phyloP scores from a whole-genome alignment of 1,284 basidiomycete species.

The Ganoderma leucocontextum region DNA sequence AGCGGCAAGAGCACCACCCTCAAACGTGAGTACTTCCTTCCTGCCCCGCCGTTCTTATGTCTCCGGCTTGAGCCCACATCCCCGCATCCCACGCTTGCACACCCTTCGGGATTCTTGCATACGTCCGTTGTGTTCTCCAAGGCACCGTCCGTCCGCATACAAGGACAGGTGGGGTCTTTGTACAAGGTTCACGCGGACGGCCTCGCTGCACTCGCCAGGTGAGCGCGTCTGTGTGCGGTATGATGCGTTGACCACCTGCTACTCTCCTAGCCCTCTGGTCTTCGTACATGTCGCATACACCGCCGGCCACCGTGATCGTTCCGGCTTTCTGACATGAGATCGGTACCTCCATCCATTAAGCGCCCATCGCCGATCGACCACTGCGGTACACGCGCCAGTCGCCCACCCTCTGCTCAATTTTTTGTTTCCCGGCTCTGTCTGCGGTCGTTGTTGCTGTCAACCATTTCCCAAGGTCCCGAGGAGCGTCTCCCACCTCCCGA shows the following conservation, averaged over 20 bases:
- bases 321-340: conserved; percentile 16
- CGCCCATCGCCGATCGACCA: conserved; percentile 14
- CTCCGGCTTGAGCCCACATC: conserved; percentile 19
- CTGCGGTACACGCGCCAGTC: neutral
- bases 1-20: conserved; percentile 84
- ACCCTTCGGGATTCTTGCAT: neutral
- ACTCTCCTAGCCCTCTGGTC: conserved; percentile 6
- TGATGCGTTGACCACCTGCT: conserved; percentile 11
- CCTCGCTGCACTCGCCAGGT: conserved; percentile 8
- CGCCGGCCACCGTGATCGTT: conserved; percentile 22
- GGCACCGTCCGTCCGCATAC: neutral
- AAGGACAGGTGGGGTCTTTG: conserved; percentile 9
- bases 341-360: conserved; percentile 3
- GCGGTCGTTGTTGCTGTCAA: neutral
- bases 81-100: conserved; percentile 13
- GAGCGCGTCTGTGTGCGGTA: conserved; percentile 17
- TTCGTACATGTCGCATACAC: conserved; percentile 26
- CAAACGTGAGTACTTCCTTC: conserved; percentile 69
- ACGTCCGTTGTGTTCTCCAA: neutral
- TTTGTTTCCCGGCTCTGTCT: neutral
- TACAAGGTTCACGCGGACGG: conserved; percentile 28
- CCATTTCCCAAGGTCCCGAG: neutral
- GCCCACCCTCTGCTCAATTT: neutral
- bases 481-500: neutral
- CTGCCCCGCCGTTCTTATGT: conserved; percentile 7